phyloP scores from a whole-genome alignment of 2,329 filamentous ascomycete species.

The Sclerotinia trifoliorum region DNA sequence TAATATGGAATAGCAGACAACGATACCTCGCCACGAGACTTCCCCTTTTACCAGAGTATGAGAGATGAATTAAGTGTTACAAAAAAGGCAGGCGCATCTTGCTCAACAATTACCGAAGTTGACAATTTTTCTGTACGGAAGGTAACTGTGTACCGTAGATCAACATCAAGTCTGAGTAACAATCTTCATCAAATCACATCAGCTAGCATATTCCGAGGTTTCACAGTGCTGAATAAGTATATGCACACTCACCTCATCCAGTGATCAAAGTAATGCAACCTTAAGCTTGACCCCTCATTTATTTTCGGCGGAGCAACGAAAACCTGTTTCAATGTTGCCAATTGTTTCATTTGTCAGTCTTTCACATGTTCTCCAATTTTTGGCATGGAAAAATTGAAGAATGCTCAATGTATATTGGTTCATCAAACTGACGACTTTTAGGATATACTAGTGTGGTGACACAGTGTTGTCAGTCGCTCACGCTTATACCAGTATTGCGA shows the following conservation, averaged over 20 bases:
- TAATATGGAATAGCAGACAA: not conserved
- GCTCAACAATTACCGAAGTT: not conserved
- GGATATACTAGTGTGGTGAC: not conserved
- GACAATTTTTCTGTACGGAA: not conserved
- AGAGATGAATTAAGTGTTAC: not conserved
- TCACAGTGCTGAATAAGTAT: not conserved
- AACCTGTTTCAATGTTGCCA: not conserved
- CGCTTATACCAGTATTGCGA: not conserved
- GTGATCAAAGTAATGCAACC: not conserved
- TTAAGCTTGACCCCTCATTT: not conserved
- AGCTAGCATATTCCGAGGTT: not conserved
- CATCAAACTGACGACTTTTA: not conserved
- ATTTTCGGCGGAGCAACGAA: not conserved
- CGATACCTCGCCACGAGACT: no score
- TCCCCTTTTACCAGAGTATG: no score
- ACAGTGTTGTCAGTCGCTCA: not conserved
- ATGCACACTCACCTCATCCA: not conserved
- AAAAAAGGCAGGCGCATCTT: not conserved
- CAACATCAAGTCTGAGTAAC: not conserved
- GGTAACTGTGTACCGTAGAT: no score
- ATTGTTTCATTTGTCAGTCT: not conserved
- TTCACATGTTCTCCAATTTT: not conserved
- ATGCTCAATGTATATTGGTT: not conserved
- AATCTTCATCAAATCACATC: not conserved
- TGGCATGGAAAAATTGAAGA: not conserved